These are phyloP conservation scores for Cytospora piceicola DNA, from an alignment of 2,329 filamentous ascomycete genomes.

Conservation along the genomic window DNA sequence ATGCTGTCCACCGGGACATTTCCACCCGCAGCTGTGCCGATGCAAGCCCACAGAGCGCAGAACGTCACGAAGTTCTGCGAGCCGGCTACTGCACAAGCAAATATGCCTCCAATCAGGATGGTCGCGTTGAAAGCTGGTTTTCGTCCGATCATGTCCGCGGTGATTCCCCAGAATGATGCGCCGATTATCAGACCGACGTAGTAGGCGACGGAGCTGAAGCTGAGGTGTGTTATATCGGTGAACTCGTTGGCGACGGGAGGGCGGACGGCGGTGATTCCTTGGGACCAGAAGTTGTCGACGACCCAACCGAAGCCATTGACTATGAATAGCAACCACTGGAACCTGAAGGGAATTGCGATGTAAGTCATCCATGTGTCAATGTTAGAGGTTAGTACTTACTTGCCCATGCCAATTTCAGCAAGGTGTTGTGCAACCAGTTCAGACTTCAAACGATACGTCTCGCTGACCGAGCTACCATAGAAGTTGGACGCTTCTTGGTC, in stretches of 20 bases:
- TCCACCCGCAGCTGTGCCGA: slow-evolving; percentile 49
- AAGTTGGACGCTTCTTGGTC: slow-evolving; percentile 41
- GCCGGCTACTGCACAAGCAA: slow-evolving; percentile 61
- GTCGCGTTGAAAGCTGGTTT: slow-evolving; percentile 51
- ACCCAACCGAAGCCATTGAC: slow-evolving; percentile 54
- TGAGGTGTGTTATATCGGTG: slow-evolving; percentile 38
- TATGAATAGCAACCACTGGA: slow-evolving; percentile 49
- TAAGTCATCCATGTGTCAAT: background rate
- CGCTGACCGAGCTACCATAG: slow-evolving; percentile 41
- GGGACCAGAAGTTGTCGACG: slow-evolving; percentile 48
- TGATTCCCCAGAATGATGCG: slow-evolving; percentile 50
- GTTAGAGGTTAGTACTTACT: too few species aligned
- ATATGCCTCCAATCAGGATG: slow-evolving; percentile 52
- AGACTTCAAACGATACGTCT: slow-evolving; percentile 41
- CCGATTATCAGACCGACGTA: slow-evolving; percentile 50
- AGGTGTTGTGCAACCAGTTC: slow-evolving; percentile 39
- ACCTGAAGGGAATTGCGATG: slow-evolving; percentile 23
- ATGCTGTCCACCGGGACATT: slow-evolving; percentile 57
- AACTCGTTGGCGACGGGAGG: slow-evolving; percentile 43
- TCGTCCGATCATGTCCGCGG: slow-evolving; percentile 47
- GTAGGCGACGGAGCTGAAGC: slow-evolving; percentile 43
- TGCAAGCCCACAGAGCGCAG: slow-evolving; percentile 57
- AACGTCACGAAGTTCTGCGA: slow-evolving; percentile 62
- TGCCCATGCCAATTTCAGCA: slow-evolving; percentile 40
- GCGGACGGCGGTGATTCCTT: slow-evolving; percentile 42